Base-by-base conservation (phyloP, 148 eudicot genomes). In the Diospyros kaki region DNA sequence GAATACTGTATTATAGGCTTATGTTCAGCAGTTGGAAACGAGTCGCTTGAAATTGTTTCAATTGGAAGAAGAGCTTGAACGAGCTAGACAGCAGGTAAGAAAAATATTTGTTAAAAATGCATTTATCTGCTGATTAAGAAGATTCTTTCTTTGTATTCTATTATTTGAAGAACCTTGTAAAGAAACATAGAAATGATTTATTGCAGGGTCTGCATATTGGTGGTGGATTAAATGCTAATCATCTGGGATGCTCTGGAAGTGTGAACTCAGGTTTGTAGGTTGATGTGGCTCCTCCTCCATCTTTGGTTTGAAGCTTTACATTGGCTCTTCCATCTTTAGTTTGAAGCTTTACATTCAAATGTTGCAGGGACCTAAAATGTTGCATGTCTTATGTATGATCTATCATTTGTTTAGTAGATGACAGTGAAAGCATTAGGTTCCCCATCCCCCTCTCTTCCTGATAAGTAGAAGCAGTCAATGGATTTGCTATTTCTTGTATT, bases 1-100 rank as follows among this genome's bases (percentile, higher is more conserved):
- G 56, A 44, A n/a, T 18, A 52, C 71, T 76, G 6, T 78, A 64
- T 53, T 70, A 66, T 74, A 95, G 99, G 97, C 96, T 67, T 93
- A 95, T 86, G 96, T 95, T 81, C 97, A 92, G 84, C 97, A 95
- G 77, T 76, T 95, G 73, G 99, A 95, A 82, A 76, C 83, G 60
- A 88, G 99, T 77, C 93, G 93, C 69, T 63, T 93, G 70, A 95
- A 85, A 78, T 73, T 95, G 79, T 68, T 87, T 74, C 96, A 95
- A 78, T 55, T 95, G 85, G 99, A 93, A 77, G 97, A 95, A 87
- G 97, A 93, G 84, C 93, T 95, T 74, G 91, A 89, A 48, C 91
- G 84, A 54, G 82, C 87, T 40, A 83, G 89, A 68, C 94, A 91
- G 76, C 99, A 93, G 91, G 99, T 89, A 76, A 70, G 76, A 14